These are phyloP conservation scores for Blastobotrys buckinghamii DNA, from an alignment of 1,139 yeast species.

Conservation along the genomic window DNA sequence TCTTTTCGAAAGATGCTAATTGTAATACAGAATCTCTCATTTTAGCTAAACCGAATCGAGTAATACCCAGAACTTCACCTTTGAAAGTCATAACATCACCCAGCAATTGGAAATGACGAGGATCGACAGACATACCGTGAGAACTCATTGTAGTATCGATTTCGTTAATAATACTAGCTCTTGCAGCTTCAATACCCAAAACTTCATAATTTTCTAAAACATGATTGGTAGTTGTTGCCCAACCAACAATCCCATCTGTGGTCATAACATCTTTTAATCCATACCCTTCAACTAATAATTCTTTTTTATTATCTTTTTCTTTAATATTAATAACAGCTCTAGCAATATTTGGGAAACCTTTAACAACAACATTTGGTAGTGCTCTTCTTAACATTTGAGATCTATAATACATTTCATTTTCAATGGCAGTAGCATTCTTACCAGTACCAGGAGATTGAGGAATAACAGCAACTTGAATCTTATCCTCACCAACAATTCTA, in stretches of 20 bases:
- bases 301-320: slow-evolving; percentile 77
- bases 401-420: slow-evolving; percentile 68
- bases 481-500: slow-evolving; percentile 57
- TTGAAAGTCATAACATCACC: slow-evolving; percentile 99
- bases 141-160: slow-evolving; percentile 97
- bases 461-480: slow-evolving; percentile 70
- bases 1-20: slow-evolving; percentile 95
- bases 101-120: slow-evolving; percentile 94
- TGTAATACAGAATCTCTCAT: slow-evolving; percentile 98
- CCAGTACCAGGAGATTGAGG: slow-evolving; percentile 46
- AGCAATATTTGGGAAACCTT: slow-evolving; percentile 84
- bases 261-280: slow-evolving; percentile 96
- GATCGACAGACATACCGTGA: slow-evolving; percentile 99
- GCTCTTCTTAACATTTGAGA: slow-evolving; percentile 86
- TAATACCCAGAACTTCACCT: slow-evolving; percentile 97
- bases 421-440: slow-evolving; percentile 38
- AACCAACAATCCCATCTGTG: slow-evolving; percentile 93
- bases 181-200: slow-evolving; percentile 96
- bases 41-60: slow-evolving; percentile 94
- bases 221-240: slow-evolving; percentile 85
- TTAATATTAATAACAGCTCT: slow-evolving; percentile 95
- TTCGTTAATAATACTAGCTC: slow-evolving; percentile 87
- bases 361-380: slow-evolving; percentile 81
- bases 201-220: slow-evolving; percentile 84
- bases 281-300: slow-evolving; percentile 93